Evolutionary conservation across 1,284 basidiomycete species (phyloP).

Genomic region (Neotropicomus parvogracilis): DNA sequence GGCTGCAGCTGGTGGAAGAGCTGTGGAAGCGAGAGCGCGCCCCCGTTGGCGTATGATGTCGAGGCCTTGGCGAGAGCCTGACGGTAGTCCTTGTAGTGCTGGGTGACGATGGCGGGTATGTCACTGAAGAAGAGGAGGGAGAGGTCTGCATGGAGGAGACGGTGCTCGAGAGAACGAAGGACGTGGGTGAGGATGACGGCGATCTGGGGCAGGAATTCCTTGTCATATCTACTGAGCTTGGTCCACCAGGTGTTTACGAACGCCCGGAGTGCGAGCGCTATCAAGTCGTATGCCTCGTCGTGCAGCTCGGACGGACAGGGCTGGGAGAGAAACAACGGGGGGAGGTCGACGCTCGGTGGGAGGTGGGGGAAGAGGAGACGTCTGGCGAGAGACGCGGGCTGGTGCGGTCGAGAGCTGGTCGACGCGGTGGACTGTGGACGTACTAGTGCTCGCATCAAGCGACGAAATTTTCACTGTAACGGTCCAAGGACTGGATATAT

Average conservation of each 20-base stretch:
- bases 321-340: conserved; percentile 49
- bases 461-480: no score
- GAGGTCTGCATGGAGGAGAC: conserved; percentile 54
- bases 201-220: conserved; percentile 72
- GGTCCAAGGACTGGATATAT: no score
- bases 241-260: conserved; percentile 81
- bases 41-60: conserved; percentile 66
- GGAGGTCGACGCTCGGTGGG: conserved; percentile 44
- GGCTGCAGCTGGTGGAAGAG: conserved; percentile 77
- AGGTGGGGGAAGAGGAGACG: conserved; percentile 69
- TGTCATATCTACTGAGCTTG: conserved; percentile 76
- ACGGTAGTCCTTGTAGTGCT: conserved; percentile 74
- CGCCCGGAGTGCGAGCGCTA: conserved; percentile 72
- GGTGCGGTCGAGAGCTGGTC: conserved; percentile 20
- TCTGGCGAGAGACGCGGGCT: conserved; percentile 33
- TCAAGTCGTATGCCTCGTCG: conserved; percentile 70
- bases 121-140: conserved; percentile 56
- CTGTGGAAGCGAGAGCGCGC: conserved; percentile 53
- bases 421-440: conserved; percentile 13
- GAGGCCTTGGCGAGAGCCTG: conserved; percentile 56
- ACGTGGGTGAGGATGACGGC: conserved; percentile 55
- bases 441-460: no score
- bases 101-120: conserved; percentile 59
- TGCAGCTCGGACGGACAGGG: conserved; percentile 51
- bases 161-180: conserved; percentile 56